Conservation (phyloP, 176 grass and related monocot genomes). For the Olyra latifolia region DNA sequence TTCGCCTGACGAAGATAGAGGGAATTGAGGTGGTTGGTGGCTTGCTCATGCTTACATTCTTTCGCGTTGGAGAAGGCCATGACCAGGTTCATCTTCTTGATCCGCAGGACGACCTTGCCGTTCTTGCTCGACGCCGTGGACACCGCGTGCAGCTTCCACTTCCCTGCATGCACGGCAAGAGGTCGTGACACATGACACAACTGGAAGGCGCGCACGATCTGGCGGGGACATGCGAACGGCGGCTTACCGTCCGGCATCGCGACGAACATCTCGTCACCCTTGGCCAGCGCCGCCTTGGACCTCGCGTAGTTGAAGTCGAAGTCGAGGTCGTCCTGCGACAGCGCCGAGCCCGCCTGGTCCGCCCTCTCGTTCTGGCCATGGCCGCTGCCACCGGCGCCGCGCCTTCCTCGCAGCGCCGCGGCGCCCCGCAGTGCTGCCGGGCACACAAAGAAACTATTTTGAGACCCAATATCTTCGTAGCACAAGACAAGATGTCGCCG, state of each 20-base stretch:
- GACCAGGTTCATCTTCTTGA: constrained; percentile 79
- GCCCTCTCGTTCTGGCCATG: constrained; percentile 36
- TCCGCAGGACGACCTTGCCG: constrained; percentile 74
- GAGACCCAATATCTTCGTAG: neutral
- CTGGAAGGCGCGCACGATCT: no score
- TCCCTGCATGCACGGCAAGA: constrained; percentile 38
- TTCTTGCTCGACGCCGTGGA: constrained; percentile 68
- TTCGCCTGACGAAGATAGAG: neutral
- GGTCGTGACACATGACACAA: no score
- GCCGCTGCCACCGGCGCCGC: constrained; percentile 35
- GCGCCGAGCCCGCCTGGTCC: constrained; percentile 30
- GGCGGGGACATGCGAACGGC: no score
- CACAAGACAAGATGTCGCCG: neutral
- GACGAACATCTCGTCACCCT: constrained; percentile 88
- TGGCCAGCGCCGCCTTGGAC: constrained; percentile 74
- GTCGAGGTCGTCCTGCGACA: constrained; percentile 52
- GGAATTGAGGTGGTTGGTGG: neutral
- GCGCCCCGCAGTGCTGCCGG: constrained; percentile 83
- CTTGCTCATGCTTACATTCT: constrained; percentile 52
- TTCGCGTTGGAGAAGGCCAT: constrained; percentile 77
- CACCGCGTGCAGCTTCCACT: constrained; percentile 80
- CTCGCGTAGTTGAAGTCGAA: constrained; percentile 82
- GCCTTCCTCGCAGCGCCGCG: constrained; percentile 63
- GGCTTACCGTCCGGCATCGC: constrained; percentile 83
- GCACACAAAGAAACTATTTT: neutral